Evolutionary conservation across 208 protist species (phyloP).

Genomic region (Lotmaria passim): DNA sequence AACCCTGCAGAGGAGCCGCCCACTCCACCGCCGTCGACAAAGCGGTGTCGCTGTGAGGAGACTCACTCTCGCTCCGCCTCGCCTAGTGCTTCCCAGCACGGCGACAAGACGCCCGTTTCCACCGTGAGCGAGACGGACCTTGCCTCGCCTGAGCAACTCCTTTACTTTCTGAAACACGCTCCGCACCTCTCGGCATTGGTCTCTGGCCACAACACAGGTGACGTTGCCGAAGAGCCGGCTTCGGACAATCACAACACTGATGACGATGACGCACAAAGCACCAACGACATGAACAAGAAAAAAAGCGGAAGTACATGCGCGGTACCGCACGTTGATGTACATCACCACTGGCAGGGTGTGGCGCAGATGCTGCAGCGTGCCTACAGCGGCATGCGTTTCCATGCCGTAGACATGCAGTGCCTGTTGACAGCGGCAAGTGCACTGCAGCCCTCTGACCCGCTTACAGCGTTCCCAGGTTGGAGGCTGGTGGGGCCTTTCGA

Average conservation of each 20-base stretch:
- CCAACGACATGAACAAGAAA: neutral
- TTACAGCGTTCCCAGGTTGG: slow-evolving; percentile 40
- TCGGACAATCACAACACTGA: too few species aligned
- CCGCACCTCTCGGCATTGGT: slow-evolving; percentile 1
- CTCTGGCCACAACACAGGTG: neutral
- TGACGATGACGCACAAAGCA: too few species aligned
- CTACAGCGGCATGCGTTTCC: slow-evolving; percentile 31
- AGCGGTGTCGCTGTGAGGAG: slow-evolving; percentile 1
- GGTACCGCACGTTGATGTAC: neutral
- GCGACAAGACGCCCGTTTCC: too few species aligned
- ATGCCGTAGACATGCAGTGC: slow-evolving; percentile 26
- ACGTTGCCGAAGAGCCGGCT: neutral
- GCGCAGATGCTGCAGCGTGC: slow-evolving; percentile 8
- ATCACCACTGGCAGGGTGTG: neutral
- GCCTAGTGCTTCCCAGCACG: neutral
- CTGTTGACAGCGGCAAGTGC: slow-evolving; percentile 33
- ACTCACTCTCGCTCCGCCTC: neutral
- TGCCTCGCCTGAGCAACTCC: slow-evolving; percentile 5
- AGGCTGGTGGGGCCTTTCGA: slow-evolving; percentile 49
- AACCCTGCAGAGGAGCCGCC: neutral
- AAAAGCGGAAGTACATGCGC: neutral
- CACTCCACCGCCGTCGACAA: neutral
- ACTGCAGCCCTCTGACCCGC: slow-evolving; percentile 18
- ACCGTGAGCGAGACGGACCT: neutral
- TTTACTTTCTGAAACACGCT: slow-evolving; percentile 9